Evolutionary conservation across 2,329 filamentous ascomycete species (phyloP), one percentile per base, ranked within the genome.

Genomic region (Trichoderma harzianum): DNA sequence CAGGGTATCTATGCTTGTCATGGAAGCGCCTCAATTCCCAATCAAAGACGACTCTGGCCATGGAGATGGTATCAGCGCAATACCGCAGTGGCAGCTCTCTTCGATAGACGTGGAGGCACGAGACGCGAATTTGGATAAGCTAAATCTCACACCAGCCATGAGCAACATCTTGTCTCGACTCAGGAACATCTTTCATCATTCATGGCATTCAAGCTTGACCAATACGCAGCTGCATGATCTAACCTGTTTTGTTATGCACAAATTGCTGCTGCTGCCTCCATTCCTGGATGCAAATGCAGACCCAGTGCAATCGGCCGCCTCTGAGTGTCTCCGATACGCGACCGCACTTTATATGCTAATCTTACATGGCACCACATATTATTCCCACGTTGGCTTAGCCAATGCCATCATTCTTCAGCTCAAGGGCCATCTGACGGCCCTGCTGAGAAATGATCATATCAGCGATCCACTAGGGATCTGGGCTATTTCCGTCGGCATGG

Each of bases 281-380:
- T 24, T 34, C n/a, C 24, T 34, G 10, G 66, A 69, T 51, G 66
- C 8, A 21, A 6, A 69, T 26, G 26, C 36, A 12, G 28, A 69
- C 36, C 66, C 36, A 7, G 8, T 34, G 8, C 55, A 26, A 30
- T 69, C 36, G 14, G 36, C 66, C 16, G 26, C 66, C 12, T 69
- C 66, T 10, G 66, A 69, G 6, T n/a, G 55, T 7, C 66, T 69
- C 28, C 66, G 66, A 61, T 61, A 69, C 39, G 66, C 66, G 36
- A 47, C n/a, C 24, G 55, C 66, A 18, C 55, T 69, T 11, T 69
- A 69, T 39, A 69, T 69, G 66, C 55, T 69, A 28, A 69, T 69
- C 7, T 51, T 69, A 34, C 66, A 69, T 10, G 66, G 66, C 24
- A 69, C 66, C 14, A 69, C 66, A 18, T 69, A 69, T 26, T 69